Percentiles rank a stretch among this genome's conserved stretches.
These are phyloP conservation scores for Macrophomina tecta DNA, from an alignment of 2,329 filamentous ascomycete species.

Conservation along the genomic window DNA sequence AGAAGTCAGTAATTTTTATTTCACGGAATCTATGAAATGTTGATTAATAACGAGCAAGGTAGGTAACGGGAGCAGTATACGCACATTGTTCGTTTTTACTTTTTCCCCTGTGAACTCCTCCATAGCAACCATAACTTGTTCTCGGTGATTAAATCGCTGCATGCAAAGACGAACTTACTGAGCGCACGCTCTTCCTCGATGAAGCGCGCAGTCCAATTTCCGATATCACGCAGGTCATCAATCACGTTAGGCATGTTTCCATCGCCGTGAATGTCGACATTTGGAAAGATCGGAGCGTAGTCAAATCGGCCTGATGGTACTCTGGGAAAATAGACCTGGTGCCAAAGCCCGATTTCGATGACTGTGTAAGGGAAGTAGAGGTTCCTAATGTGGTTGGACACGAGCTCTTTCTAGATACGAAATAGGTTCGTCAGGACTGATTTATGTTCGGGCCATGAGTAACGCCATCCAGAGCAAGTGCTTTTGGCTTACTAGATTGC, in stretches of 20 bases:
- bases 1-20: neutral
- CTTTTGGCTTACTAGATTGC: constrained; percentile 44
- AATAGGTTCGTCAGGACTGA: neutral
- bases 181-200: constrained; percentile 60
- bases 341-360: constrained; percentile 66
- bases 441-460: neutral
- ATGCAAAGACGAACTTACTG: constrained; percentile 59
- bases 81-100: neutral
- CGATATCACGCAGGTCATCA: constrained; percentile 61
- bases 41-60: no score
- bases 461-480: neutral
- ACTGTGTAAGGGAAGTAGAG: constrained; percentile 62
- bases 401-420: neutral
- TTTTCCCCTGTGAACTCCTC: constrained; percentile 58
- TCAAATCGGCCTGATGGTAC: constrained; percentile 56
- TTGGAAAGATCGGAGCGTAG: neutral
- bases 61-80: neutral
- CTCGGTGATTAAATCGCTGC: constrained; percentile 53
- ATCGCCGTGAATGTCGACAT: neutral
- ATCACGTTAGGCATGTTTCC: constrained; percentile 53
- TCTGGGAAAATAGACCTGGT: constrained; percentile 55
- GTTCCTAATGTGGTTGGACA: constrained; percentile 47
- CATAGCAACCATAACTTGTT: constrained; percentile 55
- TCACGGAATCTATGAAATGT: neutral
- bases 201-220: constrained; percentile 58